Evolutionary conservation across 345 rosid species (phyloP), one percentile per base, ranked within the genome.

Genomic region (Lumnitzera littorea): DNA sequence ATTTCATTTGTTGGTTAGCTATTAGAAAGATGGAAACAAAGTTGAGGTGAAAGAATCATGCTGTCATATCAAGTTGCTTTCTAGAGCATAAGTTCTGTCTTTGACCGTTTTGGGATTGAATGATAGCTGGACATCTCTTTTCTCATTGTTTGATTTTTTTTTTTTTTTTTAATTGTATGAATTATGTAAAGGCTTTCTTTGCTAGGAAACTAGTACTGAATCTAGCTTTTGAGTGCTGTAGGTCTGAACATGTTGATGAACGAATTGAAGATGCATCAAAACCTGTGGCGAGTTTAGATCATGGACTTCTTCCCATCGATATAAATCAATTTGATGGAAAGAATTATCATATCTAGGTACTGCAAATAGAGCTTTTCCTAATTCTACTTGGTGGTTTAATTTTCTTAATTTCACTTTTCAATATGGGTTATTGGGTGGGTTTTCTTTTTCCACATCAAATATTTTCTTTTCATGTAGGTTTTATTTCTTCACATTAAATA

Each of bases 311-410:
- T 31, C 77, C 69, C 24, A 61, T 74, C 24, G 78, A 80, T 60
- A 70, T 72, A 29, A 69, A 72, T 15, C 88, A 92, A 50, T 89
- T 91, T 64, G 76, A 82, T 75, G 98, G 96, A 67, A 91, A 77
- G 72, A 81, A 80, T 67, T 85, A 89, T 62, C 67, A 60, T 41
- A 57, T 7, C 48, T 89, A 96, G 96, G 86, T 81, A 46, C 60
- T 63, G 16, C 66, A 71, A 65, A 82, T 87, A 90, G 84, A 87
- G 75, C 48, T 70, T 13, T 78, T 83, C 67, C 63, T 91, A 63
- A 84, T 20, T 20, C 20, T 20, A 20, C 20, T 20, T 20, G 20
- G 20, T 20, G 20, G 20, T 20, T 20, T 20, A 20, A 20, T 20
- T 20, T 20, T 20, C 1, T 20, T 20, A 20, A 20, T 20, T 20